Percentiles rank a stretch among this genome's conserved stretches.
These are phyloP conservation scores for Leccinum fallax DNA, from an alignment of 1,284 basidiomycete species.

Conservation along the genomic window DNA sequence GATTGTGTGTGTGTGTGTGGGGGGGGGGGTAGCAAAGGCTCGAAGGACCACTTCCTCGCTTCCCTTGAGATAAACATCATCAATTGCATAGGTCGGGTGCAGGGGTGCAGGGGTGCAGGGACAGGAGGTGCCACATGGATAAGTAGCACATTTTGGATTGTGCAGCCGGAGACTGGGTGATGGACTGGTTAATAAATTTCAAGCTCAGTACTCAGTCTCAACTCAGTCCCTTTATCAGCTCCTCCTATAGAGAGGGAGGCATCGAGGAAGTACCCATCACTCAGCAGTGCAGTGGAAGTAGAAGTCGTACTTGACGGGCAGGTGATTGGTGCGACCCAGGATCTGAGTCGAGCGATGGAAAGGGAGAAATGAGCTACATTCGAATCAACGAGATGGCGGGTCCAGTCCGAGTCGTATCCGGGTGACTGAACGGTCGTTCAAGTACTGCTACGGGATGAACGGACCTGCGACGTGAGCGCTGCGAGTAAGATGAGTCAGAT, in stretches of 20 bases:
- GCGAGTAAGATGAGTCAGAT: not conserved
- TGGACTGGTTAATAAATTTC: not conserved
- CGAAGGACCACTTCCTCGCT: not conserved
- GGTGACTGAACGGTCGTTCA: not conserved
- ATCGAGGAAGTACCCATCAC: not conserved
- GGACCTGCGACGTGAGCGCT: not conserved
- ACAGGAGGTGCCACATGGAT: not conserved
- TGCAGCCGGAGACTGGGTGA: not conserved
- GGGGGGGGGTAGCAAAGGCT: not conserved
- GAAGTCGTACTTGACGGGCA: not conserved
- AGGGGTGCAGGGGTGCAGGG: not conserved
- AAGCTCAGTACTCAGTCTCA: not conserved
- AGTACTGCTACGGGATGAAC: not conserved
- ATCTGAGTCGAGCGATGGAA: not conserved
- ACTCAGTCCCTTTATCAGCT: not conserved
- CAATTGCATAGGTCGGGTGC: not conserved
- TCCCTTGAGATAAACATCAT: not conserved
- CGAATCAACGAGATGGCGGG: not conserved
- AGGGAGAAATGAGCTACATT: not conserved
- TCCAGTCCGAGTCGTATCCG: not conserved
- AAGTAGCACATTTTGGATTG: no score
- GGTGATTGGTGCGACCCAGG: not conserved
- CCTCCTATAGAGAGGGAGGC: not conserved
- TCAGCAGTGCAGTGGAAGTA: not conserved
- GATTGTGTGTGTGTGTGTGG: not conserved